Conservation (phyloP, 78 protist species). For the Guillardia theta region DNA sequence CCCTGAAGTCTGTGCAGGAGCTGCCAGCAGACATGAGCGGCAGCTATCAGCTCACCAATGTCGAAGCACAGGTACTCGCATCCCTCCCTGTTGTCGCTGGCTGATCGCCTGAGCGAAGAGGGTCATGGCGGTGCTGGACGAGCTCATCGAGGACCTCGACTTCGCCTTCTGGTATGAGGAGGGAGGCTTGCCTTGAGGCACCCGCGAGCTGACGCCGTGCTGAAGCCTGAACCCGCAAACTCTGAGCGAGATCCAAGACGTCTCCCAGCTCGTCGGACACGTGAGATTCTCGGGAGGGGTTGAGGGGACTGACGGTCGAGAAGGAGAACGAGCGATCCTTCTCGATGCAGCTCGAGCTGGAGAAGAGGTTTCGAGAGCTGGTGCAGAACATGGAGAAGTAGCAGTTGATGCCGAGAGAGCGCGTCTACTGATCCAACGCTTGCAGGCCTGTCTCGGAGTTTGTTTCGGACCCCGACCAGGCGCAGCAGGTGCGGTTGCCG, state of each 20-base stretch:
- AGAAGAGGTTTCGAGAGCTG: not conserved
- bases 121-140: conserved; percentile 3
- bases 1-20: too few relatives aligned
- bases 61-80: conserved; percentile 27
- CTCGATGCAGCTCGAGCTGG: not conserved
- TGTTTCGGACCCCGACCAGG: not conserved
- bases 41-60: not conserved
- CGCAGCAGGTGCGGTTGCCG: not conserved
- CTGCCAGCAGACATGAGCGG: not conserved
- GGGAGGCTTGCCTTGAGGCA: not conserved
- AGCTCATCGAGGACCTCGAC: not conserved
- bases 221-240: not conserved
- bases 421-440: too few relatives aligned
- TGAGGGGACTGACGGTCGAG: not conserved
- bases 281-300: not conserved
- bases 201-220: not conserved
- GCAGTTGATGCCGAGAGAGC: too few relatives aligned
- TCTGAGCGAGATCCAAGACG: not conserved
- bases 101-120: too few relatives aligned
- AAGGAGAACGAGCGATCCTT: not conserved
- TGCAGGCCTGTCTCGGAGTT: not conserved
- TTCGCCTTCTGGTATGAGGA: not conserved
- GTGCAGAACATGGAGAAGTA: not conserved
- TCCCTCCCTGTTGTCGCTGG: too few relatives aligned
- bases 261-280: not conserved